Conservation (phyloP, 371 early-diverging fungal species). For the Umbelopsis sp. region DNA sequence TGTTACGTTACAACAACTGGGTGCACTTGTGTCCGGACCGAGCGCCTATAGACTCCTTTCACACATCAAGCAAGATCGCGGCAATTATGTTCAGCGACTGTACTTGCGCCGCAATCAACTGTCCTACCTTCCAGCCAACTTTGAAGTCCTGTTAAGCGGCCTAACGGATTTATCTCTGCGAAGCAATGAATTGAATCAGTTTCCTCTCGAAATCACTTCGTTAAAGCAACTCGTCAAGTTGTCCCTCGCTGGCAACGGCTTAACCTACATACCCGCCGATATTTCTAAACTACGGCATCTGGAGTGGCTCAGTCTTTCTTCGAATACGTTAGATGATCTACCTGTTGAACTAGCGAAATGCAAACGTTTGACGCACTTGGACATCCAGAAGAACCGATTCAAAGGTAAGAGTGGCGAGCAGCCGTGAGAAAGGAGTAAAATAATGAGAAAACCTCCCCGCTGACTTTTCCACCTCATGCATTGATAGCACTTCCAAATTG, state of each 20-base stretch:
- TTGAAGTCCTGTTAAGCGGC: slow-evolving; percentile 6
- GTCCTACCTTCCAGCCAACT: slow-evolving; percentile 2
- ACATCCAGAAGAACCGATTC: slow-evolving; percentile 65
- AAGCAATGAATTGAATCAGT: slow-evolving; percentile 45
- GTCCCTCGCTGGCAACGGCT: slow-evolving; percentile 66
- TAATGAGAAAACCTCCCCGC: neutral
- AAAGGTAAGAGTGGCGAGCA: slow-evolving; percentile 23
- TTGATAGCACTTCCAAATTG: slow-evolving; percentile 52
- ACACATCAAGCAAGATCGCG: neutral
- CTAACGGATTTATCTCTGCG: slow-evolving; percentile 49
- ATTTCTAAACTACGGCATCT: slow-evolving; percentile 26
- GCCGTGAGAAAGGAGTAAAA: neutral
- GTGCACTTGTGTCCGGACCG: neutral
- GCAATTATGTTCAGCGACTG: neutral
- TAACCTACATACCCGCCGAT: slow-evolving; percentile 30
- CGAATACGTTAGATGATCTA: slow-evolving; percentile 34
- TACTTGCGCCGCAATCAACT: slow-evolving; percentile 5
- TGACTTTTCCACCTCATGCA: neutral
- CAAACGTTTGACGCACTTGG: slow-evolving; percentile 60
- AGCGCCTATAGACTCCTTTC: neutral
- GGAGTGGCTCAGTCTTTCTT: slow-evolving; percentile 39
- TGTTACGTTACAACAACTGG: slow-evolving; percentile 7
- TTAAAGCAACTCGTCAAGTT: slow-evolving; percentile 64
- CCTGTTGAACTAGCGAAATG: slow-evolving; percentile 60
- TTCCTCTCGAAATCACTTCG: slow-evolving; percentile 59